Percentiles rank a stretch among this genome's conserved stretches.
phyloP scores from a whole-genome alignment of 495 filamentous ascomycete species.

The Penicillium alfredii region DNA sequence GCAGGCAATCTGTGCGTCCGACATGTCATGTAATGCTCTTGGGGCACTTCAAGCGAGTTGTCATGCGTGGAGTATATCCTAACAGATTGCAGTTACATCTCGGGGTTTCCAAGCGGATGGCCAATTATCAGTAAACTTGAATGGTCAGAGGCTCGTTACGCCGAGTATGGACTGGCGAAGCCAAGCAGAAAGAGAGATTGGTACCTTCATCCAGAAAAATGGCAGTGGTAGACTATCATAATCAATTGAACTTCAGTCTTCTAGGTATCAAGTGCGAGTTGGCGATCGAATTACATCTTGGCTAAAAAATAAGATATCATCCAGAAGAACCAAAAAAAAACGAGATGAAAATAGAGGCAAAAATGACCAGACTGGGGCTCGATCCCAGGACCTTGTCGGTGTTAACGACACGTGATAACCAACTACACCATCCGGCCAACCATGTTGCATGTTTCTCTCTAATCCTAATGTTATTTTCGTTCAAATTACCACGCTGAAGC shows the following conservation, averaged over 20 bases:
- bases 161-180: slow-evolving; percentile 8
- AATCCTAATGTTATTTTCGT: too few species aligned
- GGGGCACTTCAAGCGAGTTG: too few species aligned
- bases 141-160: slow-evolving; percentile 13
- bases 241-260: too few species aligned
- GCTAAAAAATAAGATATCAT: too few species aligned
- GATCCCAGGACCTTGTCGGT: slow-evolving; percentile 2
- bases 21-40: slow-evolving; percentile 1
- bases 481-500: too few species aligned
- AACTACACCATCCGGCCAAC: slow-evolving; percentile 15
- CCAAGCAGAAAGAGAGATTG: slow-evolving; percentile 4
- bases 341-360: neutral
- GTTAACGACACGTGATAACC: slow-evolving; percentile 19
- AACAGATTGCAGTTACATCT: slow-evolving; percentile 13
- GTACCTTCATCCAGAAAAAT: slow-evolving; percentile 6
- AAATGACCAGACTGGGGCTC: neutral
- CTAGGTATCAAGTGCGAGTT: too few species aligned
- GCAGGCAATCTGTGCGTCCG: slow-evolving; percentile 12
- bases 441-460: too few species aligned
- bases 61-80: slow-evolving; percentile 7
- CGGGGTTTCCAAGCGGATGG: slow-evolving; percentile 16
- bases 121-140: slow-evolving; percentile 10
- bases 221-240: slow-evolving; percentile 7
- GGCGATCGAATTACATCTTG: too few species aligned
- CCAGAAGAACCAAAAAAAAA: neutral